phyloP scores from a whole-genome alignment of 306 rosid species.

The Abrus pulchellus region DNA sequence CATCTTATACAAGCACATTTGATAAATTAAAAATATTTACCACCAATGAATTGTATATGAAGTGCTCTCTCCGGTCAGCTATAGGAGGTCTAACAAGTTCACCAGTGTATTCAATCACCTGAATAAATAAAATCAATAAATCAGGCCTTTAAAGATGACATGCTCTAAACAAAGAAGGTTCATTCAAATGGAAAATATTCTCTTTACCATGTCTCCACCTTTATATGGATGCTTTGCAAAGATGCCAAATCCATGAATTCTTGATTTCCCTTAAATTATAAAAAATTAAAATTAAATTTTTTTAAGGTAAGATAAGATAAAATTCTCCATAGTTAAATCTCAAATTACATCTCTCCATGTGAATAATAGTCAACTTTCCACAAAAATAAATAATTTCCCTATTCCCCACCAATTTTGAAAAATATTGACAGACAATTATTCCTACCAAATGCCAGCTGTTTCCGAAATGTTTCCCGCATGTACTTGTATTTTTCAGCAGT shows the following conservation, averaged over 20 bases:
- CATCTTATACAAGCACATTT: conserved; percentile 31
- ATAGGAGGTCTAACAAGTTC: conserved; percentile 96
- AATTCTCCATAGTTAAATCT: conserved; percentile 30
- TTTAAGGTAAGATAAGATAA: conserved; percentile 9
- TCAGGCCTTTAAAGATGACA: conserved; percentile 35
- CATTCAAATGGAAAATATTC: conserved; percentile 38
- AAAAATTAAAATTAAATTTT: conserved; percentile 16
- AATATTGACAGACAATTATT: conserved; percentile 34
- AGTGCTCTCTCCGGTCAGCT: conserved; percentile 97
- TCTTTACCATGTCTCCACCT: conserved; percentile 97
- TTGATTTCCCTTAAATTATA: conserved; percentile 78
- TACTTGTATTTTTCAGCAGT: conserved; percentile 85
- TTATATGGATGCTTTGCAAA: conserved; percentile 95
- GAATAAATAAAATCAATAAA: conserved; percentile 42
- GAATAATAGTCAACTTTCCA: conserved; percentile 32
- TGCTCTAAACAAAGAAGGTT: conserved; percentile 28
- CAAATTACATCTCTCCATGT: conserved; percentile 26
- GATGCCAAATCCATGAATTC: conserved; percentile 99
- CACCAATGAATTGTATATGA: conserved; percentile 96
- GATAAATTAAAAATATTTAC: conserved; percentile 61
- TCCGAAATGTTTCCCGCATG: conserved; percentile 91
- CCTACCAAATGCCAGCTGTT: conserved; percentile 90
- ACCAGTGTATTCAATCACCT: conserved; percentile 97
- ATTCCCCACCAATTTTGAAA: conserved; percentile 19
- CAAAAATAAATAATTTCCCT: conserved; percentile 15